Evolutionary conservation across 2,329 filamentous ascomycete genomes (phyloP), one percentile per base, ranked within the genome.

Genomic region (Colletotrichum filicis): DNA sequence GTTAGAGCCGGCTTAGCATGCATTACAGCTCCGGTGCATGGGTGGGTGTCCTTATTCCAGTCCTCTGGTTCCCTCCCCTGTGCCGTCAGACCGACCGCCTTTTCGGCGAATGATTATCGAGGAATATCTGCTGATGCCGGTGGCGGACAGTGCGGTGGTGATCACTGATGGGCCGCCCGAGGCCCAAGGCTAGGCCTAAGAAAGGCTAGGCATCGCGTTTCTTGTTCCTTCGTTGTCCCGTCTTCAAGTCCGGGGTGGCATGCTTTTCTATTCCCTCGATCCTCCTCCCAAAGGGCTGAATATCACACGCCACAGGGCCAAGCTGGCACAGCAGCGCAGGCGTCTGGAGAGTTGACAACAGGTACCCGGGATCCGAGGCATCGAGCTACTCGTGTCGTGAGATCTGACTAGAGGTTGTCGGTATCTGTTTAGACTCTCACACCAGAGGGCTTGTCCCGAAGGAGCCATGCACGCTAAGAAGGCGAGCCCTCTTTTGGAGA

Each of bases 401-500:
- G 66, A 58, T 71, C 66, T 61, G 35, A 61, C 35, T 32, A 58
- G 46, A 24, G 6, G 6, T 8, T 12, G 24, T 56, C 37, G 49
- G 49, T 56, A 49, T 61, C 49, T 16, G 28, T 49, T 57, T 53
- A 49, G 61, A 22, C 71, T 58, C 56, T 62, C 49, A 67, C 19
- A 71, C 61, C 28, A 35, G 37, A 52, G 32, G 19, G 28, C 60
- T 61, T 24, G 49, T 73, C 57, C 67, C 60, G 56, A 28, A 70
- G 71, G 66, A 66, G 56, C 14, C 60, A 73, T 66, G 67, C 61
- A 66, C 61, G 67, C 52, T 70, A 37, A 49, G 60, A 52, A 12
- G n/a, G 12, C 12, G 60, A 66, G 46, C 46, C 16, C 24, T 22
- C 28, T 28, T 57, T 53, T 69, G 14, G 24, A 26, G 19, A 19